Conservation (phyloP, 192 early-diverging fungal genomes). For the Spizellomyces punctatus region DNA sequence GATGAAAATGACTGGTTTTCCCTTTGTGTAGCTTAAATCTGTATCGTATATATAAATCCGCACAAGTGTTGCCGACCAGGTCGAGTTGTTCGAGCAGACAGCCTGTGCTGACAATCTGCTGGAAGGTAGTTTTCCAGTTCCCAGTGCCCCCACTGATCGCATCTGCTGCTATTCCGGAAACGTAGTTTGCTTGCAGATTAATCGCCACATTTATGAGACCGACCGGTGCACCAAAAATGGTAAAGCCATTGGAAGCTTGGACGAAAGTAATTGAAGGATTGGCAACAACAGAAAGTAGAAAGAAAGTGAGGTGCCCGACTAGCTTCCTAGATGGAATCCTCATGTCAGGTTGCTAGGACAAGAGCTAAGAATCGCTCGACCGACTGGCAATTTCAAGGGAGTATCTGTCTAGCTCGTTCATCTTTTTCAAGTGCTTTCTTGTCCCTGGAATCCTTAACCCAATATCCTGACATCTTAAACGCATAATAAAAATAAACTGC, state of each 20-base stretch:
- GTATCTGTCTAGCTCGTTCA: no score
- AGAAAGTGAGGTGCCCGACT: no score
- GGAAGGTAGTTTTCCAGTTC: not conserved
- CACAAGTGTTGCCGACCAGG: not conserved
- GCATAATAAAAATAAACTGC: no score
- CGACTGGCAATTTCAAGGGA: no score
- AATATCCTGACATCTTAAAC: no score
- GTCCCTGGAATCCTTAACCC: no score
- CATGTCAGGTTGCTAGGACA: no score
- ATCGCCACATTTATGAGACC: slow-evolving; percentile 7
- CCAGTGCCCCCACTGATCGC: not conserved
- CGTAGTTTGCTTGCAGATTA: slow-evolving; percentile 1
- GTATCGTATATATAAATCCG: not conserved
- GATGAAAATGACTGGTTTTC: not conserved
- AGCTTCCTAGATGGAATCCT: no score
- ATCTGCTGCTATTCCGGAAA: slow-evolving; percentile 2
- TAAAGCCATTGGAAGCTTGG: not conserved
- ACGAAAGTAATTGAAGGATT: no score
- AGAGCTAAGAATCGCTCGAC: no score
- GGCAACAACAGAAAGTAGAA: no score
- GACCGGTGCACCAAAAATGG: not conserved
- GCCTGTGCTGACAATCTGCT: not conserved
- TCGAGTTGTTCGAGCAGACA: not conserved
- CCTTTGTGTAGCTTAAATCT: not conserved
- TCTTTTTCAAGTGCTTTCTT: no score